These are phyloP conservation scores for Aspergillus hiratsukae DNA, from an alignment of 2,329 filamentous ascomycete genomes.

Conservation along the genomic window DNA sequence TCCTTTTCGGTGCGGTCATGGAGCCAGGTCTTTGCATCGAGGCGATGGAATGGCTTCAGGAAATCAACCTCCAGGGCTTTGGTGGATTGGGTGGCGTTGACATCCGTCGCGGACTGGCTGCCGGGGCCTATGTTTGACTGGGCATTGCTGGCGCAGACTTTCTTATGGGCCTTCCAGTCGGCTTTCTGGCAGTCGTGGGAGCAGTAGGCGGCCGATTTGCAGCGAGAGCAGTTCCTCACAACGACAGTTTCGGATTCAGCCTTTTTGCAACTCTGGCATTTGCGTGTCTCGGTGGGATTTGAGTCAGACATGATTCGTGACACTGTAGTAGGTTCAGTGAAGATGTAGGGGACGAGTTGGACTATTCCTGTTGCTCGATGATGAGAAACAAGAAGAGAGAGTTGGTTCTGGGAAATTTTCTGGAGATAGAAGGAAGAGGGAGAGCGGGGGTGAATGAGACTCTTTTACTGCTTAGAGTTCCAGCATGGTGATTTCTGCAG, in stretches of 20 bases:
- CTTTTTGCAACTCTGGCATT: not conserved
- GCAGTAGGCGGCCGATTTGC: slow-evolving; percentile 48
- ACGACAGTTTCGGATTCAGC: not conserved
- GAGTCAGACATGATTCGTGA: too few relatives aligned
- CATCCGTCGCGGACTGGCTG: not conserved
- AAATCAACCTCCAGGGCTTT: slow-evolving; percentile 24
- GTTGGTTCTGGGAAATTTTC: too few relatives aligned
- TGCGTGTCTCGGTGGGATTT: not conserved
- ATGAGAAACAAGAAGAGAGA: too few relatives aligned
- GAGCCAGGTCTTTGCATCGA: slow-evolving; percentile 41
- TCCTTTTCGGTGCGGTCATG: slow-evolving; percentile 43
- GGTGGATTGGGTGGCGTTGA: slow-evolving; percentile 1
- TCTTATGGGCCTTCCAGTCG: slow-evolving; percentile 50
- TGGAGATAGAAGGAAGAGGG: too few relatives aligned
- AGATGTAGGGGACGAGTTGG: too few relatives aligned
- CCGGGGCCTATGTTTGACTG: not conserved
- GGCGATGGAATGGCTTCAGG: slow-evolving; percentile 38
- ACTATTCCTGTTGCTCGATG: too few relatives aligned
- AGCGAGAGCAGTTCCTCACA: slow-evolving; percentile 43
- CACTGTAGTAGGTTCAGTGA: too few relatives aligned
- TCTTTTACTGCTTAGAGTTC: too few relatives aligned
- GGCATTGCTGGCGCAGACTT: slow-evolving; percentile 34
- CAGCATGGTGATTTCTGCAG: too few relatives aligned
- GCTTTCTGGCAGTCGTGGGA: slow-evolving; percentile 49
- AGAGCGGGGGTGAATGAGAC: too few relatives aligned